phyloP scores from a whole-genome alignment of 306 rosid species.

The Carpinus viminea region DNA sequence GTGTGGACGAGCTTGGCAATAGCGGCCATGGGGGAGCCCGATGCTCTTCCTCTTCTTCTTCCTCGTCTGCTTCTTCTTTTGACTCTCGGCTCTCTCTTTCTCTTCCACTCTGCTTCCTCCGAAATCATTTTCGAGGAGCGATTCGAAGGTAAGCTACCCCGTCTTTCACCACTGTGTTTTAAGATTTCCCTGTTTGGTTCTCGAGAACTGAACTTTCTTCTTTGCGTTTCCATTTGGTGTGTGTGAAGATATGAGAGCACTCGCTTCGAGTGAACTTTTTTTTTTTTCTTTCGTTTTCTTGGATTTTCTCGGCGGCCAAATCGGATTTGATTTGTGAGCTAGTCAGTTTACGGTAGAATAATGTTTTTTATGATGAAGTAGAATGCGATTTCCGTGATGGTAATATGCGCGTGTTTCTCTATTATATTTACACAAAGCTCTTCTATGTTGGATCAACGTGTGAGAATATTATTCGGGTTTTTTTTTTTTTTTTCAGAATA shows the following conservation, averaged over 20 bases:
- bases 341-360: background rate
- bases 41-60: background rate
- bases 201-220: background rate
- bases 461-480: background rate
- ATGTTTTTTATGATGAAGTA: background rate
- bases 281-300: background rate
- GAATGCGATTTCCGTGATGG: background rate
- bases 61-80: constrained; percentile 28
- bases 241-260: background rate
- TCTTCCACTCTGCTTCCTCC: constrained; percentile 34
- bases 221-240: no score
- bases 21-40: background rate
- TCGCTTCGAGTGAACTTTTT: background rate
- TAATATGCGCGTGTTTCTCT: background rate
- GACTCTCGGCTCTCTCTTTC: background rate
- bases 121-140: constrained; percentile 61
- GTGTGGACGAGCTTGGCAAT: background rate
- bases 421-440: no score
- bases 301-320: background rate
- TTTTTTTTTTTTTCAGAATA: background rate
- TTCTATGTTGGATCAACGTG: background rate
- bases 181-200: background rate
- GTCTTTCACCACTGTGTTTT: background rate
- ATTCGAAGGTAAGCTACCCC: constrained; percentile 46
- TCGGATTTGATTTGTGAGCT: background rate